phyloP scores from a whole-genome alignment of 768 basidiomycete species.

The Lactifluus volemus region DNA sequence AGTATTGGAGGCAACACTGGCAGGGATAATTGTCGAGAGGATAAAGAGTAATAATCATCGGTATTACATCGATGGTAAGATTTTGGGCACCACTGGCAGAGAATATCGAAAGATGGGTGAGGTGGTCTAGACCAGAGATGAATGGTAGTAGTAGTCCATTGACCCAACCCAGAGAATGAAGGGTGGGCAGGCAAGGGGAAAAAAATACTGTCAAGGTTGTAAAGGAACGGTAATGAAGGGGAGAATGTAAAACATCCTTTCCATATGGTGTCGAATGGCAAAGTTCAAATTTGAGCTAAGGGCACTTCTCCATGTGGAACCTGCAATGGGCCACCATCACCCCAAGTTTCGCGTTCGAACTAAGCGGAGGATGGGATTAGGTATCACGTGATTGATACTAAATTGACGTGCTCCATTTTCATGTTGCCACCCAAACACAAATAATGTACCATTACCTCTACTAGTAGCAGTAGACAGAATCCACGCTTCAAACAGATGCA shows the following conservation, averaged over 20 bases:
- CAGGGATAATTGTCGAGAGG: constrained; percentile 40
- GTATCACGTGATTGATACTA: too few relatives aligned
- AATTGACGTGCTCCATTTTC: too few relatives aligned
- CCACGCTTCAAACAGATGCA: too few relatives aligned
- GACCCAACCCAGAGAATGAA: constrained; percentile 45
- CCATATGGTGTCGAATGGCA: constrained; percentile 32
- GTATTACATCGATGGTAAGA: constrained; percentile 34
- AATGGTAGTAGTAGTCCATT: constrained; percentile 41
- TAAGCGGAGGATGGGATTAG: too few relatives aligned
- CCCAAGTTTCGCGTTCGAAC: too few relatives aligned
- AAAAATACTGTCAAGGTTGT: constrained; percentile 23
- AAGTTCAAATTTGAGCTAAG: background rate
- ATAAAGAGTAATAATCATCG: constrained; percentile 50
- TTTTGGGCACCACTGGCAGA: constrained; percentile 25
- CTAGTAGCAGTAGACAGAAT: too few relatives aligned
- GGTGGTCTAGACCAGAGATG: constrained; percentile 48
- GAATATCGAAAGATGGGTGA: constrained; percentile 44
- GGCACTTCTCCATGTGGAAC: constrained; percentile 6
- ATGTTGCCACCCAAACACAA: too few relatives aligned
- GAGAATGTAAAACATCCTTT: constrained; percentile 34
- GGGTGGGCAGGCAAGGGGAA: constrained; percentile 55
- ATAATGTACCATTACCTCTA: too few relatives aligned
- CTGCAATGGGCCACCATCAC: background rate
- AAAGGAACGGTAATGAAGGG: background rate
- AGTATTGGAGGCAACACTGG: constrained; percentile 44